phyloP scores from a whole-genome alignment of 2,329 filamentous ascomycete genomes.

The Clarireedia monteithiana region DNA sequence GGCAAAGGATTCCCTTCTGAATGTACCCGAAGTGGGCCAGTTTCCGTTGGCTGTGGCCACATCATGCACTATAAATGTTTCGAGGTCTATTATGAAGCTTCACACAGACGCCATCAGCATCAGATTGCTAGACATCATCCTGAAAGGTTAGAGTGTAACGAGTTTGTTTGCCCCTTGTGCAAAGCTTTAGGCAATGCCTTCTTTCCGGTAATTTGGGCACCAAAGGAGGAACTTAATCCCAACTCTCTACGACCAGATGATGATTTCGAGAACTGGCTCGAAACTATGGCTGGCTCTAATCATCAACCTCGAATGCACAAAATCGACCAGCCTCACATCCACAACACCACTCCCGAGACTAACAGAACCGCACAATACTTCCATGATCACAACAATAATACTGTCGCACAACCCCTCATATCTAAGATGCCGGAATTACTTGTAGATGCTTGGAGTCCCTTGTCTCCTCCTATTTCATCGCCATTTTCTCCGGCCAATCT shows the following conservation, averaged over 20 bases:
- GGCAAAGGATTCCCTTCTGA: conserved; percentile 80
- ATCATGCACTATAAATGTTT: conserved; percentile 99
- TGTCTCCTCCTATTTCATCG: conserved; percentile 18
- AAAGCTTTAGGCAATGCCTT: conserved; percentile 95
- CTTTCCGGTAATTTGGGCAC: conserved; percentile 91
- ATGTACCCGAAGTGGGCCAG: conserved; percentile 62
- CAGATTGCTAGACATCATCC: conserved; percentile 95
- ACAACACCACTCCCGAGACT: conserved; percentile 7
- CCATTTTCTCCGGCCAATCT: conserved; percentile 10
- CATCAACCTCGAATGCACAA: conserved; percentile 8
- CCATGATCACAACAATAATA: conserved; percentile 21
- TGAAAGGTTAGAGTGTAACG: conserved; percentile 67
- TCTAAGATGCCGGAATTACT: conserved; percentile 24
- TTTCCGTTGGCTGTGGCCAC: conserved; percentile 88
- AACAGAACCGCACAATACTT: conserved; percentile 18
- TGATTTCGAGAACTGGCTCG: conserved; percentile 46
- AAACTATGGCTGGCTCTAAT: conserved; percentile 8
- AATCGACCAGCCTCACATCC: conserved; percentile 11
- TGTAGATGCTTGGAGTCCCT: conserved; percentile 23
- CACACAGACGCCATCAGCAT: conserved; percentile 72
- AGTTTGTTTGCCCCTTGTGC: conserved; percentile 94
- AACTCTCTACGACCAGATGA: conserved; percentile 55
- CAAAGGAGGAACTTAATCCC: conserved; percentile 76
- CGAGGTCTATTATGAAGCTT: conserved; percentile 81
- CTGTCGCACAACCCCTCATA: conserved; percentile 18